A percentile compares a stretch with the other conserved stretches of the same genome.
These are phyloP conservation scores for Monosporascus sp. DNA, from an alignment of 2,329 filamentous ascomycete genomes.

Conservation along the genomic window DNA sequence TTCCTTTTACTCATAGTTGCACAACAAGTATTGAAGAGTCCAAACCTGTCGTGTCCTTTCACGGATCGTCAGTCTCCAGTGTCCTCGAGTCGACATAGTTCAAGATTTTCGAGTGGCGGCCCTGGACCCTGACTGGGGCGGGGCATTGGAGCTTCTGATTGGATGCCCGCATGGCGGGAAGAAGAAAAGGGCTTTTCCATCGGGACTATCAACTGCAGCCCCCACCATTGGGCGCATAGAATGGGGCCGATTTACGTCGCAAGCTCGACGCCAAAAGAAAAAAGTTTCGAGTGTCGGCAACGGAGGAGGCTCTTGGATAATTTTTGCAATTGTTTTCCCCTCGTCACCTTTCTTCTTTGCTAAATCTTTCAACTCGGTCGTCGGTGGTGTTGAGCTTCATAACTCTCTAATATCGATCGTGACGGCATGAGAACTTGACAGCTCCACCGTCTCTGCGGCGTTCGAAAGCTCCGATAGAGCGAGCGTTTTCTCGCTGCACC, in stretches of 20 bases:
- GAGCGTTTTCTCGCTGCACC: constrained; percentile 19
- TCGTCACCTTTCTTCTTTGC: background rate
- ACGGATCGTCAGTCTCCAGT: no score
- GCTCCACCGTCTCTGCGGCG: constrained; percentile 12
- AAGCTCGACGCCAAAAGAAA: background rate
- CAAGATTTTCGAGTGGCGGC: background rate
- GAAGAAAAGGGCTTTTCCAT: background rate
- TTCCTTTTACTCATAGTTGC: no score
- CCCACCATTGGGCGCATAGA: background rate
- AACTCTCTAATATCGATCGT: background rate
- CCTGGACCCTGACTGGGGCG: background rate
- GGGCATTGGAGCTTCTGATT: background rate
- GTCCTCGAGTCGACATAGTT: background rate
- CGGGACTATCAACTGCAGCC: background rate
- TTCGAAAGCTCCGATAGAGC: constrained; percentile 17
- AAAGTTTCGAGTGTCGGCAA: background rate
- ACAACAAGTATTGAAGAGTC: no score
- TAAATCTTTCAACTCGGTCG: background rate
- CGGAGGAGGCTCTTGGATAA: background rate
- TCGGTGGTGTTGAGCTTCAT: constrained; percentile 4
- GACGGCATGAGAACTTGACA: constrained; percentile 16
- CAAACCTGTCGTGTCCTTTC: no score
- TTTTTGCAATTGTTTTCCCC: background rate
- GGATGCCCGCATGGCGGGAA: background rate
- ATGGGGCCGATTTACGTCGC: background rate